Conservation (phyloP, 371 early-diverging fungal genomes). For the Parasitella parasitica region DNA sequence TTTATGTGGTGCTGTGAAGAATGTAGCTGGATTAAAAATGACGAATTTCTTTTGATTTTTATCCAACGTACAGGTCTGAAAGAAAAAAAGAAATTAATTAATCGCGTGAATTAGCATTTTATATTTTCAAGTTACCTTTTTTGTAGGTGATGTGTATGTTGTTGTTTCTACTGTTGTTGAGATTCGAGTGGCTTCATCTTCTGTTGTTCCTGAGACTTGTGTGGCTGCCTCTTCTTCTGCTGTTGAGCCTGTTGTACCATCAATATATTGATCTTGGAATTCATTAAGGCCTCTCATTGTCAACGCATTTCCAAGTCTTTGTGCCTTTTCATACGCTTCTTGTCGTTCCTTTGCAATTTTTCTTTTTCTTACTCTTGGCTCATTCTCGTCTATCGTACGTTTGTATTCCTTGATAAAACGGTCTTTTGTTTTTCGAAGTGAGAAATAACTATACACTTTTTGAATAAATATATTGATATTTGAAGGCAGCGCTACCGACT, state of each 20-base stretch:
- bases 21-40: slow-evolving; percentile 9
- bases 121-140: slow-evolving; percentile 13
- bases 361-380: slow-evolving; percentile 11
- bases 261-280: slow-evolving; percentile 14
- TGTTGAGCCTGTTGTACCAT: slow-evolving; percentile 10
- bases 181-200: slow-evolving; percentile 4
- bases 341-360: slow-evolving; percentile 16
- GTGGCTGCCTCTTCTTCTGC: slow-evolving; percentile 6
- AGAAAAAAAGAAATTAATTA: slow-evolving; percentile 11
- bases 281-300: slow-evolving; percentile 14
- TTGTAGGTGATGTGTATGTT: slow-evolving; percentile 6
- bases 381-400: slow-evolving; percentile 8
- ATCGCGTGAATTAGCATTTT: slow-evolving; percentile 7
- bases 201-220: slow-evolving; percentile 6
- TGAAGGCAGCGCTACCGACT: slow-evolving; percentile 3
- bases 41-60: slow-evolving; percentile 7
- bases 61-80: neutral
- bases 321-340: slow-evolving; percentile 12
- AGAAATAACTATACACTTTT: slow-evolving; percentile 15
- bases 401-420: slow-evolving; percentile 10
- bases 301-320: slow-evolving; percentile 13
- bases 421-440: slow-evolving; percentile 17
- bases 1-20: slow-evolving; percentile 11
- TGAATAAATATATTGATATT: slow-evolving; percentile 14
- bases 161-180: slow-evolving; percentile 8